phyloP scores from a whole-genome alignment of 495 filamentous ascomycete species.

The Penicillium turbatum region DNA sequence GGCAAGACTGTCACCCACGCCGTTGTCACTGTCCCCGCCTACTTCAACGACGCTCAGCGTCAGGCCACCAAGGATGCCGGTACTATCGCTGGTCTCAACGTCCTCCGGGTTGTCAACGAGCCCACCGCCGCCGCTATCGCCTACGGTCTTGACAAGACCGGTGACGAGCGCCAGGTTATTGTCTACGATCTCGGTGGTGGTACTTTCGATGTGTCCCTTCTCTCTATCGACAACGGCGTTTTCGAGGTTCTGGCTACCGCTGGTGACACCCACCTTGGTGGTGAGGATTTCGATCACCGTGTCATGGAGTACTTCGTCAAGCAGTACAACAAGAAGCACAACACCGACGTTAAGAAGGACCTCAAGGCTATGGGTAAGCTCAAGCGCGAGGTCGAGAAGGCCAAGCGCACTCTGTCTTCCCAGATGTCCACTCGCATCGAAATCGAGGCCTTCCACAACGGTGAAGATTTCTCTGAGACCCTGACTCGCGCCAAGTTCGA shows the following conservation, averaged over 20 bases:
- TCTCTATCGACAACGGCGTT: conserved; percentile 94
- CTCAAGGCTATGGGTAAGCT: conserved; percentile 99
- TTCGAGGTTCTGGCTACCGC: conserved; percentile 98
- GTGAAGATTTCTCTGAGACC: conserved; percentile 97
- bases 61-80: conserved; percentile 98
- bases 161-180: conserved; percentile 84
- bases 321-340: conserved; percentile 99
- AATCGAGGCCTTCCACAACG: conserved; percentile 95
- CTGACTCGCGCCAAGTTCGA: conserved; percentile 99
- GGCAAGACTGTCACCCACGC: conserved; percentile 95
- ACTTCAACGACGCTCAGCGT: conserved; percentile 99
- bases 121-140: conserved; percentile 85
- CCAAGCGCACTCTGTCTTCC: conserved; percentile 97
- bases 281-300: conserved; percentile 99
- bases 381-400: conserved; percentile 99
- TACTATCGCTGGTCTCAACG: conserved; percentile 89
- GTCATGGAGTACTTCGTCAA: conserved; percentile 97
- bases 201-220: conserved; percentile 99
- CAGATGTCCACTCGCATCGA: conserved; percentile 98
- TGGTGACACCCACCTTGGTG: conserved; percentile 98
- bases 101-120: conserved; percentile 96
- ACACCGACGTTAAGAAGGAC: conserved; percentile 88
- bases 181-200: conserved; percentile 99
- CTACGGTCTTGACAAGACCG: conserved; percentile 82
- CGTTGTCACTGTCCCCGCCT: conserved; percentile 95